A percentile compares a stretch with the other conserved stretches of the same genome.
phyloP scores from a whole-genome alignment of 768 basidiomycete species.

The Agaricus bisporus region DNA sequence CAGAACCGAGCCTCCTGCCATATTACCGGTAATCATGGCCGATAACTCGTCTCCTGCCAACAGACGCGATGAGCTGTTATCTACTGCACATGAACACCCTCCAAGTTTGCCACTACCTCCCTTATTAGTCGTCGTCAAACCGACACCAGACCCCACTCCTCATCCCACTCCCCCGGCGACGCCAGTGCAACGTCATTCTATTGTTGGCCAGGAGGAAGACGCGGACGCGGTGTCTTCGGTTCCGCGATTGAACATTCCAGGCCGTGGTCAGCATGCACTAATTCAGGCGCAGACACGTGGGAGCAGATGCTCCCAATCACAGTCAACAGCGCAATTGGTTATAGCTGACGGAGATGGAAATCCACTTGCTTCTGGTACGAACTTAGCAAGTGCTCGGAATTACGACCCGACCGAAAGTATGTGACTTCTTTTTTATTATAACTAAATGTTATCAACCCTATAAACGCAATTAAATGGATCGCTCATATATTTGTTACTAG shows the following conservation, averaged over 20 bases:
- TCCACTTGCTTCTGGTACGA: neutral
- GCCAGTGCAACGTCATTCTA: slow-evolving; percentile 31
- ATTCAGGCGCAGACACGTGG: slow-evolving; percentile 1
- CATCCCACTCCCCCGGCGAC: slow-evolving; percentile 78
- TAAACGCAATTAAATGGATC: no score
- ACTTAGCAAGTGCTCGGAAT: neutral
- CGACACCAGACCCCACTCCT: slow-evolving; percentile 71
- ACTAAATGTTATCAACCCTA: no score
- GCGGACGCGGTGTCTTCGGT: neutral
- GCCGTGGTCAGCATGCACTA: neutral
- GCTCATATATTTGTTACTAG: neutral
- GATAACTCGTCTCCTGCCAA: slow-evolving; percentile 1
- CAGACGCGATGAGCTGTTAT: neutral
- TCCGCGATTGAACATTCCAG: slow-evolving; percentile 2
- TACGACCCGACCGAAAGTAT: neutral
- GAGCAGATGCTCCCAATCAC: neutral
- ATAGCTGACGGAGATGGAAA: neutral
- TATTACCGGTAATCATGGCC: slow-evolving; percentile 1
- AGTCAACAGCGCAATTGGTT: neutral
- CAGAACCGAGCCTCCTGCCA: neutral
- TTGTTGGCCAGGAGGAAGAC: neutral
- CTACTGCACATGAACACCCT: neutral
- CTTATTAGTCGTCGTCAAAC: slow-evolving; percentile 63
- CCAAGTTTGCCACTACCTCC: slow-evolving; percentile 28
- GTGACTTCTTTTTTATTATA: neutral